Percentiles rank a stretch among this genome's conserved stretches.
These are phyloP conservation scores for Porcisia hertigi DNA, from an alignment of 208 protist species.

Conservation along the genomic window DNA sequence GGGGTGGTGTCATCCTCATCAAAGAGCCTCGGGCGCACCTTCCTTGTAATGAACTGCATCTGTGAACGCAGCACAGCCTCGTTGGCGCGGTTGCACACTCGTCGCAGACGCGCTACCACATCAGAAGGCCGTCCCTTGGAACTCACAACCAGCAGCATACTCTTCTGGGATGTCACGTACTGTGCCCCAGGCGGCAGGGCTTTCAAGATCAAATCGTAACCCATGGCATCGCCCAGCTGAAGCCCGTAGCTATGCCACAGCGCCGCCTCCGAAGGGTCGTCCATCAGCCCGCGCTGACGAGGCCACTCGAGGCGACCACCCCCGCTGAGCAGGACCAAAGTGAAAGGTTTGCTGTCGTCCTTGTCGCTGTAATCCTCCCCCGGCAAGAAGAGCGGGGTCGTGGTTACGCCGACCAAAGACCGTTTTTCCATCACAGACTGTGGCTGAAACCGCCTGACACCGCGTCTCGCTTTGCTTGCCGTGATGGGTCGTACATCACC, in stretches of 20 bases:
- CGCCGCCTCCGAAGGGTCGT: constrained; percentile 26
- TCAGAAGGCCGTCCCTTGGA: constrained; percentile 18
- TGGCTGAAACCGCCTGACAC: neutral
- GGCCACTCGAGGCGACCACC: constrained; percentile 24
- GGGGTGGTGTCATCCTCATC: neutral
- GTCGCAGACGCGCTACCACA: constrained; percentile 31
- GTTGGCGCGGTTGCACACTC: constrained; percentile 35
- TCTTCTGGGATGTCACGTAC: constrained; percentile 58
- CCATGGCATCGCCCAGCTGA: constrained; percentile 59
- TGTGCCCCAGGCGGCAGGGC: constrained; percentile 54
- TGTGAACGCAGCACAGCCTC: constrained; percentile 37
- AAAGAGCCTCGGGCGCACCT: constrained; percentile 37
- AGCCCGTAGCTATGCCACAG: constrained; percentile 49
- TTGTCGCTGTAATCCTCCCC: neutral
- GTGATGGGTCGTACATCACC: neutral
- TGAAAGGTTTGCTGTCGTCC: constrained; percentile 7
- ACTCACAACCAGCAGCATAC: constrained; percentile 35
- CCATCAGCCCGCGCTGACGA: constrained; percentile 21
- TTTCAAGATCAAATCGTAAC: constrained; percentile 38
- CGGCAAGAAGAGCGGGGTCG: constrained; percentile 1
- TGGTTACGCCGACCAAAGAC: neutral
- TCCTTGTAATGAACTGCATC: constrained; percentile 32
- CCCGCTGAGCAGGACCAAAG: constrained; percentile 50
- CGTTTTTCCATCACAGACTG: neutral
- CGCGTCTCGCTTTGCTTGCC: neutral